Evolutionary conservation across 148 eudicot genomes (phyloP), one percentile per base, ranked within the genome.

Genomic region (Spergularia bocconei): DNA sequence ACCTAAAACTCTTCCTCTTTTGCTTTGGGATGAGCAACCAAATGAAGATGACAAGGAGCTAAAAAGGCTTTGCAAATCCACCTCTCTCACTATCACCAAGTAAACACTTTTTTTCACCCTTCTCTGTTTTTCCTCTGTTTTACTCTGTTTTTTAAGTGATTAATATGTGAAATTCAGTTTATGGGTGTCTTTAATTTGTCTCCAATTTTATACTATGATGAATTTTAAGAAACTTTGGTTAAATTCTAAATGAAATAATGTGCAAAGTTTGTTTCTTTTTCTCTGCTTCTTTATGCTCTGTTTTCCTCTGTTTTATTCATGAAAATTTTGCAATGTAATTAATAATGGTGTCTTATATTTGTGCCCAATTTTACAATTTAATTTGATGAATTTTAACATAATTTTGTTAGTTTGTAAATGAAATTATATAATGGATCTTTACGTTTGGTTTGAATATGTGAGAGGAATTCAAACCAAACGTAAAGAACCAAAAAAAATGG

Each of bases 1-100:
- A 38, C 47, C 50, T 72, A 52, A 68, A 16, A 85, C 88, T 69
- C 73, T 89, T 55, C 85, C 89, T 64, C 86, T 89, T 20, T 82
- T 85, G 73, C 38, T 60, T 55, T 82, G 86, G 84, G 78, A 77
- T 56, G 81, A 83, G 17, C 74, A 87, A 17, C 88, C 88, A 4
- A 82, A 81, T 71, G 85, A 85, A 9, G 79, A 84, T 15, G 82
- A 84, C 20, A 71, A 82, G 11, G 72, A 69, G 7, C 80, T 71
- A 23, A 74, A 78, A 73, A 71, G 82, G 57, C 67, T 71, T 12
- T 76, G 83, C 72, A 66, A 71, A 17, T 80, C 69, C 13, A 4
- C 21, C 38, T 56, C 77, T 33, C 67, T 75, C 70, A 54, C 74
- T 64, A 58, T 65, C 10, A n/a, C 38, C 76, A 82, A 71, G 88